Percentiles rank a stretch among this genome's conserved stretches.
Conservation (phyloP, 106 monocot genomes). For the Hemerocallis citrina region DNA sequence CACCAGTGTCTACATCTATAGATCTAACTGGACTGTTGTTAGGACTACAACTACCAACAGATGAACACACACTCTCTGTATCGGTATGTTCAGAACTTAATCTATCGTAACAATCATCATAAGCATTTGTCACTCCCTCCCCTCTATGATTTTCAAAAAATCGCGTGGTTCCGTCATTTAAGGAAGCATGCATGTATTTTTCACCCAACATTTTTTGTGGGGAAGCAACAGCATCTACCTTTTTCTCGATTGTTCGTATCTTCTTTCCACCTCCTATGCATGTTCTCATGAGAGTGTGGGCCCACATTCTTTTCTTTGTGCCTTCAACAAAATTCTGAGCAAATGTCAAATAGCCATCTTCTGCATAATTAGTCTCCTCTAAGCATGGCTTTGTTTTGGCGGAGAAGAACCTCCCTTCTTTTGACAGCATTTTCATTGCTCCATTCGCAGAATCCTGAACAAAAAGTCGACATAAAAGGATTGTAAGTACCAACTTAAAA, state of each 20-base stretch:
- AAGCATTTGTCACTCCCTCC: constrained; percentile 5
- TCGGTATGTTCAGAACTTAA: constrained; percentile 14
- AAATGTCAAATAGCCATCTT: neutral
- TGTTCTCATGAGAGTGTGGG: neutral
- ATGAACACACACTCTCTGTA: constrained; percentile 33
- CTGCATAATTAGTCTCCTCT: neutral
- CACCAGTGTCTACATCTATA: no score
- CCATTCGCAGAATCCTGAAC: constrained; percentile 4
- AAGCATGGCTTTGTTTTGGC: neutral
- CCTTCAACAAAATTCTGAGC: no score
- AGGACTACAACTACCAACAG: constrained; percentile 45
- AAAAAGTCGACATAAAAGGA: neutral
- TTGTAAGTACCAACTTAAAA: neutral
- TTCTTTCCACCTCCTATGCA: constrained; percentile 12
- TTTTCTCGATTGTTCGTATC: constrained; percentile 11
- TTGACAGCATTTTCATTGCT: neutral
- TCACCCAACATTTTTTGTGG: constrained; percentile 34
- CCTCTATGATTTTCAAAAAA: constrained; percentile 13
- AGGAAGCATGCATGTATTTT: constrained; percentile 36
- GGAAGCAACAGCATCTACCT: constrained; percentile 48
- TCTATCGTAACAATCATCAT: neutral
- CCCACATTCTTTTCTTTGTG: constrained; percentile 29
- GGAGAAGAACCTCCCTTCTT: neutral
- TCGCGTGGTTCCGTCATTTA: constrained; percentile 22
- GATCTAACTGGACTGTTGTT: constrained; percentile 21